Evolutionary conservation across 805 yeast species (phyloP), one percentile per base, ranked within the genome.

Genomic region (Allodekkera sacchari): DNA sequence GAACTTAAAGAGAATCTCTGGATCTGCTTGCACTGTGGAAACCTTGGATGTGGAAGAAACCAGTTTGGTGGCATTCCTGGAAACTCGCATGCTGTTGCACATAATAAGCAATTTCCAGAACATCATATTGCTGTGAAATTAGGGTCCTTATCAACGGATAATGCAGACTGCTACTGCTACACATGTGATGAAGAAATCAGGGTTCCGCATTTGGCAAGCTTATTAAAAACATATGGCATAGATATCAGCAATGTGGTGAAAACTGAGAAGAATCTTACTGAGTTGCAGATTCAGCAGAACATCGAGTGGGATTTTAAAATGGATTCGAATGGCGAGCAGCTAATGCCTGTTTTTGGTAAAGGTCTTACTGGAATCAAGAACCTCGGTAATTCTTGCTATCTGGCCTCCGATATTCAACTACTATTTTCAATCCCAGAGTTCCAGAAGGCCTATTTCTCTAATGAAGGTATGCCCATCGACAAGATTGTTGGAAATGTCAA

Each of bases 41-140:
- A 70, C n/a, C 46, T 87, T 8, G 96, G 96, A 4, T 92, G 99
- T 59, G 99, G 99, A 5, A 65, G 99, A 42, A 77, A 77, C 20
- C 98, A 92, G 55, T 84, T 83, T 50, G 98, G 97, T 22, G 89
- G 94, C 16, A 74, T 82, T 9, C 80, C 87, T n/a, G 99, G 99
- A 5, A 75, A 89, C 50, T 77, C 95, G 1, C 98, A 92, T 54
- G 97, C 95, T 0, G 59, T 89, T 37, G 52, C 56, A 0, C 99
- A 92, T 56, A 78, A 53, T 48, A 72, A 78, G 23, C 22, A 38
- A 0, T 31, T 48, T 9, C 43, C 71, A 0, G 64, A 63, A 1
- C 98, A 92, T 56, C 73, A 84, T 3, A 74, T 88, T 12, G 95
- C 96, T 0, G 83, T 88, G 6, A 92, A 92, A 48, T 59, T 92